Evolutionary conservation across 176 grass and related monocot genomes (phyloP), one percentile per base, ranked within the genome.

Genomic region (Cenchrus americanus): DNA sequence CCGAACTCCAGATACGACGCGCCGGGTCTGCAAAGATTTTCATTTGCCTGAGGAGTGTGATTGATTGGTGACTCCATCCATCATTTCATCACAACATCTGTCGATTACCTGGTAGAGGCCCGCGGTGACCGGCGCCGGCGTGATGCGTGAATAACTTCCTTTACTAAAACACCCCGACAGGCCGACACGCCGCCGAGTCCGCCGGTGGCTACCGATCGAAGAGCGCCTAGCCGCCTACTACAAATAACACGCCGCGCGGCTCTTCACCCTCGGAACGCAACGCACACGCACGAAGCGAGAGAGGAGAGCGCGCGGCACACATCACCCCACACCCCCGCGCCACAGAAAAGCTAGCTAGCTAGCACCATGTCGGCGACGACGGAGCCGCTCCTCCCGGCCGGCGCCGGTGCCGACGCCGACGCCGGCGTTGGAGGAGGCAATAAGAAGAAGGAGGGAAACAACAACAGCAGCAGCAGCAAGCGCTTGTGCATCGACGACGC

Each of bases 401-500:
- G 11, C 41, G 51, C 0, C 0, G 48, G 3, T 14, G 42, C 7
- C 10, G 72, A 17, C 17, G 59, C 10, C 10, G 0, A 14, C 1
- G 14, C 21, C 17, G 13, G 6, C 0, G 47, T 37, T 37, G 34
- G 34, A 1, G 32, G 32, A 34, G 32, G 32, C 32, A 34, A 34
- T 0, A 37, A 37, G 34, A 37, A 37, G 34, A 37, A 37, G 34
- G 34, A 37, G 1, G 34, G 34, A 2, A 37, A 5, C 1, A 37
- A 37, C 34, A 37, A 37, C 34, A 21, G 4, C 8, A 9, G 1
- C 1, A 8, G n/a, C 7, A 5, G 41, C 2, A 75, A 15, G 48
- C 73, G 95, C 21, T 4, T 97, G 86, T 76, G 92, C 83, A 86
- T 98, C 83, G 95, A 98, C 75, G 88, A 98, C 7, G 84, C 88